Percentiles rank a stretch among this genome's conserved stretches.
Conservation (phyloP, 108 stramenopile species). For the Pseudonitzschia multiseries region DNA sequence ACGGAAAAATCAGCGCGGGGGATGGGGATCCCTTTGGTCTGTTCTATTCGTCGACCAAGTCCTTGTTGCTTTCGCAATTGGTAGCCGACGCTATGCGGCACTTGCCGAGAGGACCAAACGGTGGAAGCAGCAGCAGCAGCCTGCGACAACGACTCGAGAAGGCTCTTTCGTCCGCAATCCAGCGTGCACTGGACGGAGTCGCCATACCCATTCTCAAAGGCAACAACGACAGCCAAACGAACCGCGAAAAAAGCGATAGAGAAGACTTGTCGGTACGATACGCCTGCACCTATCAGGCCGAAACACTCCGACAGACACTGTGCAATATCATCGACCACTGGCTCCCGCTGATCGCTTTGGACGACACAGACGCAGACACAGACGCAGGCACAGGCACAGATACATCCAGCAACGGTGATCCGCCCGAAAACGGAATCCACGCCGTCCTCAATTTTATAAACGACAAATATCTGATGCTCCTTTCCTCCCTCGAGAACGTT, state of each 20-base stretch:
- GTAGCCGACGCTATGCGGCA: neutral
- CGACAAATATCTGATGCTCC: constrained; percentile 44
- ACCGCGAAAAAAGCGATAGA: neutral
- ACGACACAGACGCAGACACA: neutral
- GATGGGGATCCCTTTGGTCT: neutral
- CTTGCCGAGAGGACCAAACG: neutral
- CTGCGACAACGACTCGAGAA: neutral
- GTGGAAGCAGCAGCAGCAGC: neutral
- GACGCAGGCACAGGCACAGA: neutral
- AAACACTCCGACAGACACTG: constrained; percentile 43
- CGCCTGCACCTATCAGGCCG: constrained; percentile 36
- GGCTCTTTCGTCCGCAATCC: constrained; percentile 11
- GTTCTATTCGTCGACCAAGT: neutral
- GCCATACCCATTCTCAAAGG: constrained; percentile 44
- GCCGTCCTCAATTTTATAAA: constrained; percentile 42
- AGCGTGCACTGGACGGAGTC: constrained; percentile 31
- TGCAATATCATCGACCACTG: constrained; percentile 54
- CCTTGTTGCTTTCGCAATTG: constrained; percentile 14
- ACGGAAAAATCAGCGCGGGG: neutral
- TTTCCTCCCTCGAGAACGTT: constrained; percentile 40
- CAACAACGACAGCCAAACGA: constrained; percentile 13
- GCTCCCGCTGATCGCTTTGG: constrained; percentile 43
- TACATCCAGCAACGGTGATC: neutral
- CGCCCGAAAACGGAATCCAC: constrained; percentile 1
- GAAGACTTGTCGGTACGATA: constrained; percentile 32